A percentile compares a stretch with the other conserved stretches of the same genome.
phyloP scores from a whole-genome alignment of 306 rosid genomes.

The Oxytropis ochrocephala region DNA sequence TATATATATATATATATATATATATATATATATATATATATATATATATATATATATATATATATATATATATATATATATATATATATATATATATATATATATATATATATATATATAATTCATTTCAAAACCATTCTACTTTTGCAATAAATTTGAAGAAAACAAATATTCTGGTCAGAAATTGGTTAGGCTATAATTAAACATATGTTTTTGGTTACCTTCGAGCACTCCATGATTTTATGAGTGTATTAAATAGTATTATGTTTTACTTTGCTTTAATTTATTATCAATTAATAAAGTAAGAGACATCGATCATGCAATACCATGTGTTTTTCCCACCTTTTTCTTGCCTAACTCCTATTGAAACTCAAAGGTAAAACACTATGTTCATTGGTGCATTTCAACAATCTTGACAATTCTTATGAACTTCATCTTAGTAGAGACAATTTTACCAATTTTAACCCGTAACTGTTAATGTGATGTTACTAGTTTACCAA shows the following conservation, averaged over 20 bases:
- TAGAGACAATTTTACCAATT: conserved; percentile 46
- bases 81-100: too few relatives aligned
- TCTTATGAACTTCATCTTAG: conserved; percentile 24
- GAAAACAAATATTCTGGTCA: neutral
- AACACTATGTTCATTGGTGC: neutral
- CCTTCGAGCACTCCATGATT: neutral
- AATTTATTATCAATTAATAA: neutral
- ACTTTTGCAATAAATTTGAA: neutral
- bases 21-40: too few relatives aligned
- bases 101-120: too few relatives aligned
- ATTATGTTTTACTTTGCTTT: neutral
- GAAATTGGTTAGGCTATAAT: neutral
- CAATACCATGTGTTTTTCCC: neutral
- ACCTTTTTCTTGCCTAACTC: neutral
- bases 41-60: too few relatives aligned
- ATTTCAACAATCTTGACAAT: conserved; percentile 26
- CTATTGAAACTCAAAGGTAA: conserved; percentile 10
- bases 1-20: too few relatives aligned
- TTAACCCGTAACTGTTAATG: conserved; percentile 37
- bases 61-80: too few relatives aligned
- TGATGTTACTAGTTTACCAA: conserved; percentile 65
- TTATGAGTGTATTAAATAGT: neutral
- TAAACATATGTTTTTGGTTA: neutral
- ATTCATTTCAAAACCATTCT: too few relatives aligned
- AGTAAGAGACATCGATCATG: neutral